Evolutionary conservation across 139 green algal genomes (phyloP).

Genomic region (Coelastrella sp.): DNA sequence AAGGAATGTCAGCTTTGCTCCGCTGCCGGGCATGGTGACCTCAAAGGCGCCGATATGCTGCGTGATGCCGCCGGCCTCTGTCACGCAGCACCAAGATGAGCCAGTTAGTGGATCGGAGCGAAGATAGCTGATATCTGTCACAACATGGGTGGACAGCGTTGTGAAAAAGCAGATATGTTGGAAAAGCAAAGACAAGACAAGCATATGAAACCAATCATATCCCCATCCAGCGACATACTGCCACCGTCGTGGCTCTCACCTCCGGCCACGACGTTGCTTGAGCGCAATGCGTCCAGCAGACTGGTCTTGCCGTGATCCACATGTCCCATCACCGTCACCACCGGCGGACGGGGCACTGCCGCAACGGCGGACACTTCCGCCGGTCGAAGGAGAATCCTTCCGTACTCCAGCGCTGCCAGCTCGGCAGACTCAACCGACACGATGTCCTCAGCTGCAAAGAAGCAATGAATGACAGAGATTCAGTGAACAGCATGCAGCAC

Average conservation of each 20-base stretch:
- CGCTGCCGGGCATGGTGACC: conserved; percentile 74
- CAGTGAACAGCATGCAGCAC: too few relatives aligned
- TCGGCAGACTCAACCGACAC: conserved; percentile 72
- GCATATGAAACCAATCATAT: too few relatives aligned
- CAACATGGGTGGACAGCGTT: too few relatives aligned
- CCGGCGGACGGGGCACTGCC: conserved; percentile 70
- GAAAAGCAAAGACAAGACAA: too few relatives aligned
- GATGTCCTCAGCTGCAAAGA: conserved; percentile 36
- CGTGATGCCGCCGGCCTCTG: conserved; percentile 96
- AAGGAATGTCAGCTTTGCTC: conserved; percentile 84
- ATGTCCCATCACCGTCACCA: conserved; percentile 95
- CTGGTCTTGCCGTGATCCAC: conserved; percentile 98
- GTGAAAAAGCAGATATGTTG: too few relatives aligned
- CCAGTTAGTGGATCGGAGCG: too few relatives aligned
- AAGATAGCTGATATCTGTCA: too few relatives aligned
- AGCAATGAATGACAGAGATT: background rate
- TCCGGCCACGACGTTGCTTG: conserved; percentile 82
- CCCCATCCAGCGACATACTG: background rate
- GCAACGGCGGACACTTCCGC: conserved; percentile 45
- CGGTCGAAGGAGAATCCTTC: conserved; percentile 54
- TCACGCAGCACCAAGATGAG: too few relatives aligned
- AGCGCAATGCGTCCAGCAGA: conserved; percentile 90
- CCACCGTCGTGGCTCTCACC: background rate
- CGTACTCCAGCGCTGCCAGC: conserved; percentile 78
- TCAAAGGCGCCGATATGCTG: conserved; percentile 95